These are phyloP conservation scores for Scutellaria barbata DNA, from an alignment of 257 asterid genomes.

Conservation along the genomic window DNA sequence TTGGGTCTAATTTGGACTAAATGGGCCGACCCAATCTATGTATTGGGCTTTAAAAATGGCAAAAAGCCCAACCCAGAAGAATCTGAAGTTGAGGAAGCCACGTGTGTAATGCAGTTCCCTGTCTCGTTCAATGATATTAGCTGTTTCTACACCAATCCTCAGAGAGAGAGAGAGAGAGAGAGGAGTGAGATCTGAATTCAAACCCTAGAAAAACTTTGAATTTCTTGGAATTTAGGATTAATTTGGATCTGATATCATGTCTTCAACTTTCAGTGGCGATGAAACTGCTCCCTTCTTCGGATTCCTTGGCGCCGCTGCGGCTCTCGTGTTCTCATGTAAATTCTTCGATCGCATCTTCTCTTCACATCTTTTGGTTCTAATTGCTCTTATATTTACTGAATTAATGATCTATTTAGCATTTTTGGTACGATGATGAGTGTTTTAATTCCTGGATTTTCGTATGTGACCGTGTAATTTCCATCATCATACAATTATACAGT, in stretches of 20 bases:
- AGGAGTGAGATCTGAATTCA: slow-evolving; percentile 36
- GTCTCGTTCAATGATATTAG: slow-evolving; percentile 36
- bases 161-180: slow-evolving; percentile 3
- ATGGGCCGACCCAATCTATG: not conserved
- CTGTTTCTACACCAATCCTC: slow-evolving; percentile 40
- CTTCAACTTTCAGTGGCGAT: slow-evolving; percentile 69
- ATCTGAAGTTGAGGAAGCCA: slow-evolving; percentile 33
- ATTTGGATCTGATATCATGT: slow-evolving; percentile 41
- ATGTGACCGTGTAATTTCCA: not conserved
- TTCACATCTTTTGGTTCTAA: not conserved
- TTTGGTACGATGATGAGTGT: not conserved
- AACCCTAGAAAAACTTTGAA: slow-evolving; percentile 33
- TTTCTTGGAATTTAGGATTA: slow-evolving; percentile 16
- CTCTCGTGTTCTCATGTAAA: slow-evolving; percentile 70
- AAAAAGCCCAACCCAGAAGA: slow-evolving; percentile 13
- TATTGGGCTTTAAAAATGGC: slow-evolving; percentile 4
- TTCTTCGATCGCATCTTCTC: slow-evolving; percentile 36
- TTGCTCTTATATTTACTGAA: not conserved
- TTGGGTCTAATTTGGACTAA: not conserved
- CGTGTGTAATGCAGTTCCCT: slow-evolving; percentile 36
- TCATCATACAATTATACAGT: not conserved
- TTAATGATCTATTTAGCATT: not conserved
- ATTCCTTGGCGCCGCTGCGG: slow-evolving; percentile 73
- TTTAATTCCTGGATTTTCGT: not conserved
- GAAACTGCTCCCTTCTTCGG: slow-evolving; percentile 80